phyloP scores from a whole-genome alignment of 139 green algal genomes.

The Tetraselmis chui region DNA sequence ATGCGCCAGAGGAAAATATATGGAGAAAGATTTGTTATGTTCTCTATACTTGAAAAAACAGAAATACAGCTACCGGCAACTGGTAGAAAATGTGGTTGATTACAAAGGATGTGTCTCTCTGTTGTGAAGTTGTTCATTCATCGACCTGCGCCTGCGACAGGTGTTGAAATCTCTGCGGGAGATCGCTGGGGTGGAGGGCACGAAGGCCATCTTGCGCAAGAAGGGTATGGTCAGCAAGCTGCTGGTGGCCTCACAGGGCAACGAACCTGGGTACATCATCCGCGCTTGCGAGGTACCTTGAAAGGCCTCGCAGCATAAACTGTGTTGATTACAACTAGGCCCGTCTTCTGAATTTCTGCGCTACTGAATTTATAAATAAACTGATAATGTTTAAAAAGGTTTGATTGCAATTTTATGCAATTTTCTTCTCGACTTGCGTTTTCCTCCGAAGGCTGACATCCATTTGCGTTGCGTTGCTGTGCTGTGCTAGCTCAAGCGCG shows the following conservation, averaged over 20 bases:
- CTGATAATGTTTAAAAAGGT: not conserved
- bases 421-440: not conserved
- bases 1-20: too few species aligned
- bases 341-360: not conserved
- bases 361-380: not conserved
- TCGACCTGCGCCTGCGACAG: too few species aligned
- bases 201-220: conserved; percentile 65
- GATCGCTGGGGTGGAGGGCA: conserved; percentile 56
- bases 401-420: not conserved
- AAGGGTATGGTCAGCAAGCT: conserved; percentile 77
- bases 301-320: not conserved
- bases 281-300: conserved; percentile 59
- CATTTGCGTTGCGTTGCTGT: not conserved
- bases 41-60: too few species aligned
- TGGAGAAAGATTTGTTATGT: too few species aligned
- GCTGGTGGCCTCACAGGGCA: conserved; percentile 62
- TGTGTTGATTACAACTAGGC: not conserved
- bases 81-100: too few species aligned
- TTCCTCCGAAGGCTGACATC: not conserved
- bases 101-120: too few species aligned
- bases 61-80: too few species aligned
- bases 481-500: conserved; percentile 62
- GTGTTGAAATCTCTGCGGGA: conserved; percentile 61
- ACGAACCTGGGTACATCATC: conserved; percentile 86
- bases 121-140: too few species aligned